Evolutionary conservation across 2,329 filamentous ascomycete species (phyloP).

Genomic region (Falciphora oryzae): DNA sequence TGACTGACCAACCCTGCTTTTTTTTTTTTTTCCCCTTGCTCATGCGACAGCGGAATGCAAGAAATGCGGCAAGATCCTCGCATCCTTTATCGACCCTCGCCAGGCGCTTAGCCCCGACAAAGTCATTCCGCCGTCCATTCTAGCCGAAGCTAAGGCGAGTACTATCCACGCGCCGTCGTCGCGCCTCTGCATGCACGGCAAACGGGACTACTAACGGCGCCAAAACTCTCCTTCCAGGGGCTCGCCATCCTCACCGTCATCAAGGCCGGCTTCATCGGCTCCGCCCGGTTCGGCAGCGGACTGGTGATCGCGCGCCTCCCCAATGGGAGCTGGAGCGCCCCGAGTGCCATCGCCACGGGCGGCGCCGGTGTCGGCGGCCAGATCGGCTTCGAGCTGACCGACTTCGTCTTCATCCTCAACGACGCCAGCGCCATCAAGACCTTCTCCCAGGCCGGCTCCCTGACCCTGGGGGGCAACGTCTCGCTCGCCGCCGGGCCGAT

Average conservation of each 20-base stretch:
- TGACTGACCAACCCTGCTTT: neutral
- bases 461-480: slow-evolving; percentile 94
- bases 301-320: slow-evolving; percentile 74
- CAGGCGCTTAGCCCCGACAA: slow-evolving; percentile 96
- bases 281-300: slow-evolving; percentile 74
- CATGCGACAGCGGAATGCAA: slow-evolving; percentile 76
- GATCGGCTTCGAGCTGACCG: slow-evolving; percentile 81
- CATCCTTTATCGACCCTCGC: slow-evolving; percentile 88
- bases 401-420: slow-evolving; percentile 98
- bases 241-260: slow-evolving; percentile 81
- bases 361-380: slow-evolving; percentile 81
- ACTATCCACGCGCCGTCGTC: neutral
- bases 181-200: slow-evolving; percentile 3
- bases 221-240: slow-evolving; percentile 40
- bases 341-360: slow-evolving; percentile 72
- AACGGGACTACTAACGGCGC: neutral
- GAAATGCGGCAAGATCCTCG: slow-evolving; percentile 93
- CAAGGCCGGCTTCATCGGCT: slow-evolving; percentile 81
- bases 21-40: neutral
- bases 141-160: slow-evolving; percentile 82
- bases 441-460: slow-evolving; percentile 84
- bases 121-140: slow-evolving; percentile 85
- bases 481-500: slow-evolving; percentile 92
- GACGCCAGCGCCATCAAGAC: slow-evolving; percentile 83
- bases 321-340: slow-evolving; percentile 75